phyloP scores from a whole-genome alignment of 2,329 filamentous ascomycete genomes.

The Plectosphaerella plurivora region DNA sequence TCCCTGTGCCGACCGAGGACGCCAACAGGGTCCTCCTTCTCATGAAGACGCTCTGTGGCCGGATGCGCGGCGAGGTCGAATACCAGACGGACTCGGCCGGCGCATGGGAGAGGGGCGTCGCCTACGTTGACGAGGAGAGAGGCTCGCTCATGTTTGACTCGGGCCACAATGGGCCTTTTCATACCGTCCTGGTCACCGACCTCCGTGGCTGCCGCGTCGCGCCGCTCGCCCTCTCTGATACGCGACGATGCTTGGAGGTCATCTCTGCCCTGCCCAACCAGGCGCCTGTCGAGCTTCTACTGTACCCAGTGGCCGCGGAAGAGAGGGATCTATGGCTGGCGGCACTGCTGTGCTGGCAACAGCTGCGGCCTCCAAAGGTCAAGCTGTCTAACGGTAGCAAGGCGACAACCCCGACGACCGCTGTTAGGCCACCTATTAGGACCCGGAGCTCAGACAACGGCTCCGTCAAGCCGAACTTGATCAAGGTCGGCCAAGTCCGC shows the following conservation, averaged over 20 bases:
- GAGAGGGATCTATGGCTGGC: conserved; percentile 79
- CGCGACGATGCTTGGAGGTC: conserved; percentile 49
- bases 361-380: conserved; percentile 57
- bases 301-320: conserved; percentile 59
- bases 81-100: conserved; percentile 60
- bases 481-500: conserved; percentile 89
- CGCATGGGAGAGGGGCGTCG: conserved; percentile 67
- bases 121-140: conserved; percentile 72
- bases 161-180: conserved; percentile 59
- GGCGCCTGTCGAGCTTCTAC: conserved; percentile 54
- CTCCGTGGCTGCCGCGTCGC: conserved; percentile 69
- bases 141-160: conserved; percentile 73
- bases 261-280: conserved; percentile 30
- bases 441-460: conserved; percentile 11
- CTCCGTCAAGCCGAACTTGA: conserved; percentile 59
- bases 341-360: conserved; percentile 77
- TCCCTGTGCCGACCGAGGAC: conserved; percentile 60
- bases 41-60: conserved; percentile 73
- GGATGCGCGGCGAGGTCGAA: conserved; percentile 74
- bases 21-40: conserved; percentile 67
- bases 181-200: conserved; percentile 66
- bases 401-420: conserved; percentile 28
- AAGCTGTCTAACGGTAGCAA: conserved; percentile 44
- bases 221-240: conserved; percentile 43
- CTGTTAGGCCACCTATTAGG: conserved; percentile 21